Evolutionary conservation across 768 basidiomycete species (phyloP).

Genomic region (Boletus reticuloceps): DNA sequence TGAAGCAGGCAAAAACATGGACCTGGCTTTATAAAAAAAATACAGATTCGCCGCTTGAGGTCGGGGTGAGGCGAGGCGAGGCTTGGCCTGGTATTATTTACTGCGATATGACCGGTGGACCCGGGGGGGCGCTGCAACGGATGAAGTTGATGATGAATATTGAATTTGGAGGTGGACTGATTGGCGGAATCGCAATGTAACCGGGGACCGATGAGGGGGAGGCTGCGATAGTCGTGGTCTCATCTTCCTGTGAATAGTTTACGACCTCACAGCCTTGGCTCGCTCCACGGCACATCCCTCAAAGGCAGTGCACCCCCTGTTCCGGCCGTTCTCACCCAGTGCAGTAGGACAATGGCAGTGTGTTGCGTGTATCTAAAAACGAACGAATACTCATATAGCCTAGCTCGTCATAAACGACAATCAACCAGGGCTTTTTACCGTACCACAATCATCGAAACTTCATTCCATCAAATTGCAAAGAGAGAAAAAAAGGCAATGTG

Average conservation of each 20-base stretch:
- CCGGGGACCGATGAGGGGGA: slow-evolving; percentile 12
- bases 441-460: slow-evolving; percentile 13
- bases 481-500: slow-evolving; percentile 2
- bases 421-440: slow-evolving; percentile 17
- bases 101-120: slow-evolving; percentile 15
- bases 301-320: slow-evolving; percentile 11
- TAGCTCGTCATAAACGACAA: background rate
- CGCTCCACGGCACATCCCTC: slow-evolving; percentile 2
- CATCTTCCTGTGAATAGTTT: slow-evolving; percentile 8
- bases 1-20: slow-evolving; percentile 15
- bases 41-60: slow-evolving; percentile 21
- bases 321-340: slow-evolving; percentile 4
- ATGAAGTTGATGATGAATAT: too few species aligned
- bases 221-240: background rate
- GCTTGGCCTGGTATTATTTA: slow-evolving; percentile 6
- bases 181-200: slow-evolving; percentile 4
- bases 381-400: background rate
- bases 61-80: slow-evolving; percentile 13
- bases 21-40: slow-evolving; percentile 16
- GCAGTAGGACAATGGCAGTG: background rate
- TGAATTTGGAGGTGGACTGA: background rate
- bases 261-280: slow-evolving; percentile 12
- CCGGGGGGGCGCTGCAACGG: slow-evolving; percentile 12
- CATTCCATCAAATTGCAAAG: slow-evolving; percentile 5
- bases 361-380: background rate